Evolutionary conservation across 2,329 filamentous ascomycete genomes (phyloP).

Genomic region (Aaosphaeria pasadenensis): DNA sequence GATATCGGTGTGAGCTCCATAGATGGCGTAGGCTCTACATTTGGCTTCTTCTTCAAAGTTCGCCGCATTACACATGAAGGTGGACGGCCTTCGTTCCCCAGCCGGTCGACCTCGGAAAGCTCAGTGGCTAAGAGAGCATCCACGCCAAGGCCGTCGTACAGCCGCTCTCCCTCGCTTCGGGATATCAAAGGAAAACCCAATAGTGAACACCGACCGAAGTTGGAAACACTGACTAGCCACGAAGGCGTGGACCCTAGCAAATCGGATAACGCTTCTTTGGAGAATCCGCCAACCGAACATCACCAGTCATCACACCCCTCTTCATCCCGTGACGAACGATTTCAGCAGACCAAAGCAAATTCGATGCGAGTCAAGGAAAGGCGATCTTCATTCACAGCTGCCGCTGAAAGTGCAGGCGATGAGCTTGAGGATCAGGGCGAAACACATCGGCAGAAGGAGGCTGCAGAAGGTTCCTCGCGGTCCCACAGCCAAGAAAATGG

Average conservation of each 20-base stretch:
- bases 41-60: slow-evolving; percentile 38
- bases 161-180: slow-evolving; percentile 24
- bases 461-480: slow-evolving; percentile 14
- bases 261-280: slow-evolving; percentile 14
- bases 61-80: slow-evolving; percentile 19
- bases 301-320: slow-evolving; percentile 24
- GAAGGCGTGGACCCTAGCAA: slow-evolving; percentile 15
- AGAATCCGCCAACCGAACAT: slow-evolving; percentile 31
- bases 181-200: slow-evolving; percentile 12
- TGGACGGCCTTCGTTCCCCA: slow-evolving; percentile 21
- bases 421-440: too few species aligned
- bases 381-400: neutral
- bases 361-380: neutral
- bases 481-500: slow-evolving; percentile 16
- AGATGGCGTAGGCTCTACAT: slow-evolving; percentile 35
- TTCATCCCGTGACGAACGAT: slow-evolving; percentile 16
- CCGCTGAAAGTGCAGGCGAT: neutral
- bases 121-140: slow-evolving; percentile 7
- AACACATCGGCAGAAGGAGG: slow-evolving; percentile 18
- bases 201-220: neutral
- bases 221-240: slow-evolving; percentile 14
- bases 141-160: slow-evolving; percentile 20
- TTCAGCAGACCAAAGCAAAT: slow-evolving; percentile 17
- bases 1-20: slow-evolving; percentile 35
- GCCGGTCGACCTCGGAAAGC: slow-evolving; percentile 21